phyloP scores from a whole-genome alignment of 345 rosid species.

The Corchorus capsularis region DNA sequence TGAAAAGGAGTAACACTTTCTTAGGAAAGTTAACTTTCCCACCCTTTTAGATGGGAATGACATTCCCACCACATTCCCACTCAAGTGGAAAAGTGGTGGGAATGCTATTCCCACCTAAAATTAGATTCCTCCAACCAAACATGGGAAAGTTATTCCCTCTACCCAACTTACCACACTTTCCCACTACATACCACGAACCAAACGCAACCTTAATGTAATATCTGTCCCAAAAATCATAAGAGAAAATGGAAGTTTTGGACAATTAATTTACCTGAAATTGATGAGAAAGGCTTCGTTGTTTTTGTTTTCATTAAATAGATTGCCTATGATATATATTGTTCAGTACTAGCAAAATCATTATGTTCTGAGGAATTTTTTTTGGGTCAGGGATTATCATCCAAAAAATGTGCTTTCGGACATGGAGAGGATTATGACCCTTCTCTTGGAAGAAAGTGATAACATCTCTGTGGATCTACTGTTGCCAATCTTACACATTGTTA shows the following conservation, averaged over 20 bases:
- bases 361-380: conserved; percentile 24
- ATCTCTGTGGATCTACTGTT: conserved; percentile 66
- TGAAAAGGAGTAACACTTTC: too few relatives aligned
- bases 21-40: too few relatives aligned
- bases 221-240: neutral
- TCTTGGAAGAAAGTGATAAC: conserved; percentile 89
- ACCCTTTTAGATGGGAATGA: too few relatives aligned
- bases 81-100: too few relatives aligned
- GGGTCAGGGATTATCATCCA: conserved; percentile 70
- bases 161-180: too few relatives aligned
- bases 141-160: too few relatives aligned
- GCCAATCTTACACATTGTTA: conserved; percentile 64
- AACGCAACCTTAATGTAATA: neutral
- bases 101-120: too few relatives aligned
- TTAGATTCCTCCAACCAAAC: too few relatives aligned
- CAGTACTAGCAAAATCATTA: neutral
- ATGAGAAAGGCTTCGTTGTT: neutral
- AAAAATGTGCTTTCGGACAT: conserved; percentile 66
- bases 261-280: neutral
- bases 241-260: neutral
- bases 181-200: too few relatives aligned
- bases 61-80: too few relatives aligned
- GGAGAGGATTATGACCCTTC: conserved; percentile 82
- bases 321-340: neutral
- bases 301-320: neutral